These are phyloP conservation scores for Nemania serpens DNA, from an alignment of 2,329 filamentous ascomycete species.

Conservation along the genomic window DNA sequence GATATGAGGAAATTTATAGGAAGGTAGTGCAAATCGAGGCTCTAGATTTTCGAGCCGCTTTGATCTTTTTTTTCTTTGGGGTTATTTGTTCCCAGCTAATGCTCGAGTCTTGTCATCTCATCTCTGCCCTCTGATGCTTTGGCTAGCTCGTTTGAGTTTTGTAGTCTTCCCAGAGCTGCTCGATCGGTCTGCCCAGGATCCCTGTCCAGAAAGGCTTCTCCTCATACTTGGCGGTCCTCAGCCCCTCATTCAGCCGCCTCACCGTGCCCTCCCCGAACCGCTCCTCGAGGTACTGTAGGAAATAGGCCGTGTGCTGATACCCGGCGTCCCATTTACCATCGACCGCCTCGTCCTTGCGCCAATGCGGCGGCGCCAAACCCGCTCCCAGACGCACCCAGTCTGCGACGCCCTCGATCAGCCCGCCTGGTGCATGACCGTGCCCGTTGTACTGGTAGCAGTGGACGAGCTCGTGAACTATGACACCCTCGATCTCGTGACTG, in stretches of 20 bases:
- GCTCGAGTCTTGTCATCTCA: too few species aligned
- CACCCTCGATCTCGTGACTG: conserved; percentile 73
- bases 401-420: conserved; percentile 87
- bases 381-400: conserved; percentile 87
- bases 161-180: conserved; percentile 78
- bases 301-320: conserved; percentile 91
- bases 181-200: conserved; percentile 68
- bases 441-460: conserved; percentile 90
- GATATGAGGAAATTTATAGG: conserved; percentile 3
- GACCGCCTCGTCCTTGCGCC: conserved; percentile 57
- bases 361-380: conserved; percentile 78
- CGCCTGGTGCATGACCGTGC: conserved; percentile 65
- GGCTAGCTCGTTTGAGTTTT: conserved; percentile 39
- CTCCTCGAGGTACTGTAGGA: conserved; percentile 81
- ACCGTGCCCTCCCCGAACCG: conserved; percentile 65
- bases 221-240: conserved; percentile 67
- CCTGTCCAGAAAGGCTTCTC: conserved; percentile 69
- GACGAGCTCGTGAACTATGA: conserved; percentile 89
- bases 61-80: conserved; percentile 10
- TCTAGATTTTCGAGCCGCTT: conserved; percentile 14
- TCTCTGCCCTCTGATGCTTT: background rate
- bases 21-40: background rate
- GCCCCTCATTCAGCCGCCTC: conserved; percentile 67
- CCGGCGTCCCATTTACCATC: conserved; percentile 78
- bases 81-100: too few species aligned